phyloP scores from a whole-genome alignment of 768 basidiomycete species.

The Cystofilobasidium bisporidii region DNA sequence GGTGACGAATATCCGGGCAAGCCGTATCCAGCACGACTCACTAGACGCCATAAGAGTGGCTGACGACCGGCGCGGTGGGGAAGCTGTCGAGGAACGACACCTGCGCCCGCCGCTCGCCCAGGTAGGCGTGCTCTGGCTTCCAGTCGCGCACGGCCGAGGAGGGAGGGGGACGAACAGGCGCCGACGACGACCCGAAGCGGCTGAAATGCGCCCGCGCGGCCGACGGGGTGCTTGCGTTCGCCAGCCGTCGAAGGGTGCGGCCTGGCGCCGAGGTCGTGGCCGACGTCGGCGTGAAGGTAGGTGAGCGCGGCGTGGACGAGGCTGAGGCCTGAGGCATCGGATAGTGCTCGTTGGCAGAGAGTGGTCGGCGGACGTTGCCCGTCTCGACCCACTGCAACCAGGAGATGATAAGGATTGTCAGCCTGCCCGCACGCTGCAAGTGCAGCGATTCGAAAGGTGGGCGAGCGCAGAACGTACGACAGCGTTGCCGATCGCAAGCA shows the following conservation, averaged over 20 bases:
- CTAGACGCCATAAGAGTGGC: neutral
- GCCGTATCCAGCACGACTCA: neutral
- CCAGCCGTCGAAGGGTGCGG: no score
- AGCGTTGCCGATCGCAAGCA: neutral
- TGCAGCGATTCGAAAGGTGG: no score
- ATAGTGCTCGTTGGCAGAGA: slow-evolving; percentile 5
- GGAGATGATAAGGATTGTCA: neutral
- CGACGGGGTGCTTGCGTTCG: no score
- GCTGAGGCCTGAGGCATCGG: neutral
- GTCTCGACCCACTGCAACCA: slow-evolving; percentile 2
- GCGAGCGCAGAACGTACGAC: neutral
- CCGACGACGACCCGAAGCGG: neutral
- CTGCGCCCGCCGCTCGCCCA: neutral
- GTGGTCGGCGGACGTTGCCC: neutral
- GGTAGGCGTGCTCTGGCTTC: neutral
- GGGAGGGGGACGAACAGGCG: no score
- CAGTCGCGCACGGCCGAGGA: neutral
- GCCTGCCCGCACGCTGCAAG: no score
- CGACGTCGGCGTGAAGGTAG: no score
- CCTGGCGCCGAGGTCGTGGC: no score
- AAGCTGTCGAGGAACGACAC: neutral
- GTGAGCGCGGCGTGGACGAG: neutral
- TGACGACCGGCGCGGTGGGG: neutral
- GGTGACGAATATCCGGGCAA: no score
- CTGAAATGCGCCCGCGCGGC: neutral